These are phyloP conservation scores for Diphasiastrum complanatum DNA, from an alignment of 83 land plant genomes.

Conservation along the genomic window DNA sequence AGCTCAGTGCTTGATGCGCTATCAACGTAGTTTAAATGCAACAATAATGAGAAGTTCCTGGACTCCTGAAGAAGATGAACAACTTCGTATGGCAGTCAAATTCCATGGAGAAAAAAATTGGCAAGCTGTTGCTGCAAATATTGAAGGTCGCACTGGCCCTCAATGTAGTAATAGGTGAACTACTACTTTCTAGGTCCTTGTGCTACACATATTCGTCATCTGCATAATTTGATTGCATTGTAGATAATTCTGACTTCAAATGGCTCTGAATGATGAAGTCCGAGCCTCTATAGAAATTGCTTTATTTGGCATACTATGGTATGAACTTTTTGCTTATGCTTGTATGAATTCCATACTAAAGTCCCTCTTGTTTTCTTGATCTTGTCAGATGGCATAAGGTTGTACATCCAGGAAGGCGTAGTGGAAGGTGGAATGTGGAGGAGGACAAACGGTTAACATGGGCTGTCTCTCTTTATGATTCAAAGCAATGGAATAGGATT, in stretches of 20 bases:
- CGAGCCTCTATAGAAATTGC: no score
- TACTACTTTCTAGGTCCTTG: background rate
- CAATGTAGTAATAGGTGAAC: conserved; percentile 80
- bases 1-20: conserved; percentile 80
- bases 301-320: no score
- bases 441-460: conserved; percentile 80
- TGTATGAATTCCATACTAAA: background rate
- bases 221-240: background rate
- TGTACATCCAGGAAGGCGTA: conserved; percentile 55
- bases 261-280: no score
- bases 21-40: conserved; percentile 90
- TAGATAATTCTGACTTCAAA: no score
- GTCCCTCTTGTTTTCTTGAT: conserved; percentile 1
- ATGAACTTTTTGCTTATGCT: background rate
- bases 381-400: conserved; percentile 60
- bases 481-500: conserved; percentile 66
- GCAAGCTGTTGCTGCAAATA: conserved; percentile 66
- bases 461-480: conserved; percentile 72
- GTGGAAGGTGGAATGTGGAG: conserved; percentile 69
- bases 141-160: conserved; percentile 69
- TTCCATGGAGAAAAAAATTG: conserved; percentile 78
- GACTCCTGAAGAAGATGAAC: conserved; percentile 81
- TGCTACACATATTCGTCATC: background rate
- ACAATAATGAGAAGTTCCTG: conserved; percentile 65
- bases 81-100: conserved; percentile 65